Base-by-base conservation (phyloP, 2,329 filamentous ascomycete genomes). In the Fusarium coffeatum region DNA sequence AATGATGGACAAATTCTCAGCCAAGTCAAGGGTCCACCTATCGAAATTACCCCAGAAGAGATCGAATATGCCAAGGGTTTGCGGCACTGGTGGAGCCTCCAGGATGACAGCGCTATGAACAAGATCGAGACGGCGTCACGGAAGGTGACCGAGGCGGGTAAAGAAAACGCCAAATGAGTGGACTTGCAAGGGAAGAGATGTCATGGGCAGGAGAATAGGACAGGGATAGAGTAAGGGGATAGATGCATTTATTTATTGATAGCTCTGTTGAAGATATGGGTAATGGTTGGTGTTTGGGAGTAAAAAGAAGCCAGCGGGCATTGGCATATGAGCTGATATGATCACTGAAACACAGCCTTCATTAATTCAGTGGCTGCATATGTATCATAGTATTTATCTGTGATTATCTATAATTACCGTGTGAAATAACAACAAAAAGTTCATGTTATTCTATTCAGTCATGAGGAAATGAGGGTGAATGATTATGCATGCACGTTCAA, bases 1-100 rank as follows among this genome's bases (percentile, higher is more conserved):
- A 78, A 78, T 5, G 77, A 80, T 47, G 74, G 76, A 55, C 76
- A 79, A 59, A 74, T 76, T 73, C 77, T 83, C 45, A 80, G 85
- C 43, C 85, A 90, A 78, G 85, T 90, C 55, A 85, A 83, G 64
- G 88, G 88, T 1, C 86, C 87, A 55, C 88, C 88, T 1, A 83
- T 90, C 22, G 88, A 90, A 77, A 82, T 86, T 64, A 81, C 80
- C 28, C 79, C 82, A 16, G 79, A 77, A 28, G 88, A 90, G 77
- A 80, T 79, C 51, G 79, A 78, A 28, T 85, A 88, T 69, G 83
- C 86, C 56, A 75, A 74, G 47, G 79, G 81, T 55, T 76, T 90
- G 68, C 81, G 81, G 68, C 79, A 80, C 48, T 88, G 85, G 83
- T 87, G 83, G 76, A 73, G 74, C 27, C 74, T 81, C 46, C 76